phyloP scores from a whole-genome alignment of 1,284 basidiomycete genomes.

The Cutaneotrichosporon cavernicola region DNA sequence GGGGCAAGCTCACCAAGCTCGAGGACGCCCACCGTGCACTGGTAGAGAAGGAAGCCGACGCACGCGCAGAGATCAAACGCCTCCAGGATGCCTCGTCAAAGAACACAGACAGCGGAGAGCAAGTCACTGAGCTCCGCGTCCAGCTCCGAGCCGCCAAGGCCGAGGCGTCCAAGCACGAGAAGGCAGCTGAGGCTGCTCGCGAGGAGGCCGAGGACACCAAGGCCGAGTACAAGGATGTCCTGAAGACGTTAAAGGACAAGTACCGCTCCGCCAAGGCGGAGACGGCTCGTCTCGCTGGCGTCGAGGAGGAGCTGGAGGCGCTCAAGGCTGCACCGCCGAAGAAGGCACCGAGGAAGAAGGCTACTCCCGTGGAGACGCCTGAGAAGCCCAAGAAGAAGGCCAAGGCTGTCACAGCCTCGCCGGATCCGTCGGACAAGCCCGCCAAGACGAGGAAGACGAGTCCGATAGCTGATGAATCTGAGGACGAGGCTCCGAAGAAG shows the following conservation, averaged over 20 bases:
- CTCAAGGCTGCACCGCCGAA: conserved; percentile 24
- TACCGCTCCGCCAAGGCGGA: conserved; percentile 35
- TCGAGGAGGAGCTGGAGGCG: conserved; percentile 40
- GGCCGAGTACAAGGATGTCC: conserved; percentile 25
- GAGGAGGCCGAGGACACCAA: conserved; percentile 33
- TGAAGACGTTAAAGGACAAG: conserved; percentile 30
- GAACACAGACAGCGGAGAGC: conserved; percentile 26
- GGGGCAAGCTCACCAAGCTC: conserved; percentile 22
- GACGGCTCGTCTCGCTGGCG: conserved; percentile 27
- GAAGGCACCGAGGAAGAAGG: conserved; percentile 12
- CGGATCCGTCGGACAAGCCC: neutral
- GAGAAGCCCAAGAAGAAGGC: conserved; percentile 13
- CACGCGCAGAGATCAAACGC: conserved; percentile 34
- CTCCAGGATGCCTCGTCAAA: conserved; percentile 12
- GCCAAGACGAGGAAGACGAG: conserved; percentile 23
- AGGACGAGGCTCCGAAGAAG: conserved; percentile 34
- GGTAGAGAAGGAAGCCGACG: conserved; percentile 36
- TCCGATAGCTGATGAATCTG: conserved; percentile 27
- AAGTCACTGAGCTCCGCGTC: conserved; percentile 34
- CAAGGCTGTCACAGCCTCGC: conserved; percentile 11
- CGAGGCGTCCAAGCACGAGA: conserved; percentile 29
- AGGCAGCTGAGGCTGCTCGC: conserved; percentile 34
- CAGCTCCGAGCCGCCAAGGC: conserved; percentile 34
- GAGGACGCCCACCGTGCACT: conserved; percentile 33
- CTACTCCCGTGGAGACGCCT: neutral